A percentile compares a stretch with the other conserved stretches of the same genome.
phyloP scores from a whole-genome alignment of 2,329 filamentous ascomycete genomes.

The Fusarium lyarnte region DNA sequence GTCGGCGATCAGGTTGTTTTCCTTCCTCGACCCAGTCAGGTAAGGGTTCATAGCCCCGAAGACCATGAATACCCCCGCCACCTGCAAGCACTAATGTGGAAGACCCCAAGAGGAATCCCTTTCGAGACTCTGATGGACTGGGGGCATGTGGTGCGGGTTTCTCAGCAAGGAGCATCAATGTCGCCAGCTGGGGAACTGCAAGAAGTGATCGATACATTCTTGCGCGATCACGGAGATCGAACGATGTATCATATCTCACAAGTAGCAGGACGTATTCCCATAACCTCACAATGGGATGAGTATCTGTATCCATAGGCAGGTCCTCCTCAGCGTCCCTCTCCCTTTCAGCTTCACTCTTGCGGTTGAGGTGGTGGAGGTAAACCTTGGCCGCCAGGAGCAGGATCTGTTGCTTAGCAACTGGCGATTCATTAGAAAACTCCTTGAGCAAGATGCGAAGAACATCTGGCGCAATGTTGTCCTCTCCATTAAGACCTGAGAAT shows the following conservation, averaged over 20 bases:
- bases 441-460: constrained; percentile 89
- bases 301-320: constrained; percentile 45
- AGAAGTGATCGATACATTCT: constrained; percentile 89
- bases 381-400: constrained; percentile 95
- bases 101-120: constrained; percentile 81
- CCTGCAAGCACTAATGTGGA: constrained; percentile 85
- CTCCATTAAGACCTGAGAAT: constrained; percentile 80
- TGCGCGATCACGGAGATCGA: constrained; percentile 91
- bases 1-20: constrained; percentile 77
- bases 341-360: constrained; percentile 58
- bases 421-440: constrained; percentile 83
- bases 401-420: constrained; percentile 90
- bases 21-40: constrained; percentile 88
- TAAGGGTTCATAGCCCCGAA: constrained; percentile 81
- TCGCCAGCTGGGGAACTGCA: constrained; percentile 84
- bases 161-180: constrained; percentile 88
- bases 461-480: constrained; percentile 92
- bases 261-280: constrained; percentile 89
- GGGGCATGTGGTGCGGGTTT: constrained; percentile 93
- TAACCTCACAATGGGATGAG: constrained; percentile 76
- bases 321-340: constrained; percentile 49
- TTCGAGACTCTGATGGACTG: constrained; percentile 85
- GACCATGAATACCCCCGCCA: constrained; percentile 75
- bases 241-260: constrained; percentile 92
- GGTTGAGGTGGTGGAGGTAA: constrained; percentile 87